Percentiles rank a stretch among this genome's conserved stretches.
phyloP scores from a whole-genome alignment of 306 rosid genomes.

The Gynostemma pentaphyllum region DNA sequence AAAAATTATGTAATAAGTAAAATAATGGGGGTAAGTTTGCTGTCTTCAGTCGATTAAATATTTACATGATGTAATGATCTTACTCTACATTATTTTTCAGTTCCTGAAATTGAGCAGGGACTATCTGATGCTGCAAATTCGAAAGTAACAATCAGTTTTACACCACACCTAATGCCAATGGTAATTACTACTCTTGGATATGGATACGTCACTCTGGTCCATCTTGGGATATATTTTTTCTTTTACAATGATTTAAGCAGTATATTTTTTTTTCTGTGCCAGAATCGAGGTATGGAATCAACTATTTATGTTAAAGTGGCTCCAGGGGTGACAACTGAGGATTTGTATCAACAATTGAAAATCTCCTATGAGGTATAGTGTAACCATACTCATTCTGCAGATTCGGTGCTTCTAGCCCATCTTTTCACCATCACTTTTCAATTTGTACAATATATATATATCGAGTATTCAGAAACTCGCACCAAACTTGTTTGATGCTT shows the following conservation, averaged over 20 bases:
- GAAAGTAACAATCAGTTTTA: slow-evolving; percentile 69
- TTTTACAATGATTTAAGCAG: not conserved
- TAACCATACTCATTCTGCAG: slow-evolving; percentile 7
- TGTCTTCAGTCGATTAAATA: not conserved
- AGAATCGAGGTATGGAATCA: slow-evolving; percentile 97
- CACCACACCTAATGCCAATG: slow-evolving; percentile 95
- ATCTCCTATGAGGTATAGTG: slow-evolving; percentile 53
- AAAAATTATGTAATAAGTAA: too few relatives aligned
- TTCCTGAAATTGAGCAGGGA: slow-evolving; percentile 93
- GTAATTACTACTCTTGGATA: slow-evolving; percentile 23
- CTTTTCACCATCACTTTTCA: not conserved
- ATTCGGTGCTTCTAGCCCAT: slow-evolving; percentile 7
- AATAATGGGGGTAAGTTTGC: not conserved
- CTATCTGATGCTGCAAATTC: slow-evolving; percentile 67
- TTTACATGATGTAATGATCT: slow-evolving; percentile 8
- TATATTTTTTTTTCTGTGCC: slow-evolving; percentile 9
- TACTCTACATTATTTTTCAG: slow-evolving; percentile 31
- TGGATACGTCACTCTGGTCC: not conserved
- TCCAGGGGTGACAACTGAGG: slow-evolving; percentile 55
- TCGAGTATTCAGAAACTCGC: not conserved
- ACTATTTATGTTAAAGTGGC: slow-evolving; percentile 89
- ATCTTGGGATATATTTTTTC: not conserved
- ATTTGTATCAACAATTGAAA: slow-evolving; percentile 55
- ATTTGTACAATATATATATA: not conserved
- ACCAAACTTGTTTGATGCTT: not conserved